Evolutionary conservation across 1,139 yeast species (phyloP).

Genomic region (Yamadazyma triangularis): DNA sequence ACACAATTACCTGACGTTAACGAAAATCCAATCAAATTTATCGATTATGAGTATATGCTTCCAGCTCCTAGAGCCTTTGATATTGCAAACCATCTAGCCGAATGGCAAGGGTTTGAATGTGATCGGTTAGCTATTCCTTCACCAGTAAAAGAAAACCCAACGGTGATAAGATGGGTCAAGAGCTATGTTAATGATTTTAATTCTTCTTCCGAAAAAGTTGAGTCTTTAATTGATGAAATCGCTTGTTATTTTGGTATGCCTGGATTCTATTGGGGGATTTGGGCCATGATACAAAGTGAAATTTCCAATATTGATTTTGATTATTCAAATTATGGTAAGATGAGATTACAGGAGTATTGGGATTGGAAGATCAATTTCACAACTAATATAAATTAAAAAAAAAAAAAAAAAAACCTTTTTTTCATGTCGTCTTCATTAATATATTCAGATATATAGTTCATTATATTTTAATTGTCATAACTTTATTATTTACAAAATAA

Average conservation of each 20-base stretch:
- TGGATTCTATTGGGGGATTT: constrained; percentile 81
- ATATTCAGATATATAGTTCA: no score
- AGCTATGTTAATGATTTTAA: constrained; percentile 38
- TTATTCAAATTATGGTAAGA: constrained; percentile 56
- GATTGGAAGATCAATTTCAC: constrained; percentile 48
- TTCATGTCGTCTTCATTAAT: no score
- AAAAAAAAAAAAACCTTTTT: no score
- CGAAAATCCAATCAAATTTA: constrained; percentile 55
- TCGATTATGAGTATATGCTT: constrained; percentile 78
- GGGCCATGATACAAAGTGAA: constrained; percentile 76
- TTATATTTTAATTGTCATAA: no score
- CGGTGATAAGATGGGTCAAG: constrained; percentile 51
- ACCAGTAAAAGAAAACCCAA: constrained; percentile 40
- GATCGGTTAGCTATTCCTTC: constrained; percentile 55
- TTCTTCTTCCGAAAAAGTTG: constrained; percentile 21
- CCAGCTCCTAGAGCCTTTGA: constrained; percentile 82
- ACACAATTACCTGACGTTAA: constrained; percentile 21
- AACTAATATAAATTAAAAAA: no score
- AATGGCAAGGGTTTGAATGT: constrained; percentile 85
- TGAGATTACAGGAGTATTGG: constrained; percentile 65
- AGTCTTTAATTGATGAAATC: constrained; percentile 49
- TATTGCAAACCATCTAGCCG: constrained; percentile 81
- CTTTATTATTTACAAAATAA: no score
- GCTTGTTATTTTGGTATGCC: constrained; percentile 69
- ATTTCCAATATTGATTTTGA: constrained; percentile 73